Conservation (phyloP, 306 rosid genomes). For the Cajanus cajan region DNA sequence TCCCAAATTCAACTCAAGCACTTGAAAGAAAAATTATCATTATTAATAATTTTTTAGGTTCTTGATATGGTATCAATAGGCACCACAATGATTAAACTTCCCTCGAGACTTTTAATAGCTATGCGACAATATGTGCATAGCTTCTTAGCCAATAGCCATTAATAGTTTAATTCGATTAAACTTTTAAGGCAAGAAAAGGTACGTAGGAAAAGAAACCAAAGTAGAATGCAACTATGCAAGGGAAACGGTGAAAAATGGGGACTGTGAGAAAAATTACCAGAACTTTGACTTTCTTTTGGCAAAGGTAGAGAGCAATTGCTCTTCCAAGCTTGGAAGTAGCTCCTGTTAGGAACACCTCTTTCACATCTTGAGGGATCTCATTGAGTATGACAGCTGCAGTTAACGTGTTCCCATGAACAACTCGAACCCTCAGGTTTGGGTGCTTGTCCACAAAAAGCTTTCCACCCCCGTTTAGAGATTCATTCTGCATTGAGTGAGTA, state of each 20-base stretch:
- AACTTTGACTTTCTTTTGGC: conserved; percentile 79
- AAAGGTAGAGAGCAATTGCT: conserved; percentile 93
- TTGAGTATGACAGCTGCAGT: conserved; percentile 94
- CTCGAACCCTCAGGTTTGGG: conserved; percentile 83
- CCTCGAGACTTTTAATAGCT: background rate
- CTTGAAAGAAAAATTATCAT: background rate
- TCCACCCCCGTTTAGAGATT: conserved; percentile 91
- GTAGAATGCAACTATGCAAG: background rate
- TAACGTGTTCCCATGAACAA: conserved; percentile 96
- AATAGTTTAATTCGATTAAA: background rate
- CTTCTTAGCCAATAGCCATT: background rate
- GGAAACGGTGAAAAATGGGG: background rate
- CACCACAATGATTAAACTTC: background rate
- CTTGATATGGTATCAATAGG: background rate
- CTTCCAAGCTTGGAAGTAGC: conserved; percentile 99
- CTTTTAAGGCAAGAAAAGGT: background rate
- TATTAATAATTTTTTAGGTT: background rate
- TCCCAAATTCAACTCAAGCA: background rate
- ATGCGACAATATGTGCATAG: background rate
- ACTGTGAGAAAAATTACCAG: conserved; percentile 48
- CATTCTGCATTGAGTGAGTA: conserved; percentile 58
- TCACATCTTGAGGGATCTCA: conserved; percentile 68
- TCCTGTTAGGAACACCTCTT: conserved; percentile 83
- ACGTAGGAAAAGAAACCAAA: background rate
- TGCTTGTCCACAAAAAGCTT: conserved; percentile 93